Base-by-base conservation (phyloP, 1,284 basidiomycete species). In the Cryptococcus amylolentus region DNA sequence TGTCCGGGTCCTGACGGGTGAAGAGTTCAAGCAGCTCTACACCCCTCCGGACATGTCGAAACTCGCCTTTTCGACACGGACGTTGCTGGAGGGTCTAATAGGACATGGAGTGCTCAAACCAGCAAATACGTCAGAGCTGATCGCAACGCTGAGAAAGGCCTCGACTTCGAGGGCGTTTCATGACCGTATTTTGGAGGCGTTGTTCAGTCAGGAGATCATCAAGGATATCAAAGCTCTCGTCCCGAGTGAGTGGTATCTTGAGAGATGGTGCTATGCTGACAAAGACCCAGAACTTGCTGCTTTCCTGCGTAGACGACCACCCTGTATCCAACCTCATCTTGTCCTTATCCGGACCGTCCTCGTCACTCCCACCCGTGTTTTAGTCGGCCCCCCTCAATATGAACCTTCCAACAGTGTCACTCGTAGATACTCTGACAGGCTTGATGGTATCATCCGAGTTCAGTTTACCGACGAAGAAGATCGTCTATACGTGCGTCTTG, bases 351-450 rank as follows among this genome's bases (percentile, higher is more conserved):
- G 73, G 0, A 72, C 70, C 0, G 69, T 73, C 1, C 63, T 70
- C 20, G 70, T 78, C 4, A 78, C 76, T 0, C 77, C 77, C 0
- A 77, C 75, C 0, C 66, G 76, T 7, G 52, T 78, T 2, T 63
- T 78, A 9, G 65, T 78, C 20, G 65, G 69, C 37, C 74, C 76
- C 1, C 69, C 71, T 0, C 69, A 72, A 41, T 69, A 69, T 42
- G 76, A 78, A 58, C 69, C 72, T 0, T 76, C 72, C 1, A 78
- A 78, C 60, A 70, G 67, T 28, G 76, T 78, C 12, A 72, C 74
- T 0, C 64, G 76, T 10, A 49, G 57, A 18, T 76, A 77, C 51
- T 46, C 52, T 0, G 60, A 75, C 43, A 52, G 63, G 13, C 56
- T 75, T 0, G 71, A 77, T 49, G 72, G 66, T 31, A 72, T 78